Evolutionary conservation across 1,284 basidiomycete species (phyloP).

Genomic region (Cerioporus squamosus): DNA sequence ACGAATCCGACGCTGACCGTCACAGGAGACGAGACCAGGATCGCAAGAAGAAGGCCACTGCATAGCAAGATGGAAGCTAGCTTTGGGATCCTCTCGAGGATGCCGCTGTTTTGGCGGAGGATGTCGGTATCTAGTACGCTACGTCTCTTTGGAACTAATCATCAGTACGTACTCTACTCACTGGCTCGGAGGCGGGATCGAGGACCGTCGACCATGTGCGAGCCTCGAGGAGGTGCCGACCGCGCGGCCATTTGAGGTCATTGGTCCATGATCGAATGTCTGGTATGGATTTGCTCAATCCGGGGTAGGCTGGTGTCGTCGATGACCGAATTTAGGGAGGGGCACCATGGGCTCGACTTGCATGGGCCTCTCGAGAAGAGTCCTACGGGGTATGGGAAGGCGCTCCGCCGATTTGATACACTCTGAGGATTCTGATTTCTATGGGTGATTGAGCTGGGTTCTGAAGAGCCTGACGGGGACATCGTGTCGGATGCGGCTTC

Average conservation of each 20-base stretch:
- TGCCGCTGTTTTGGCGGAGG: slow-evolving; percentile 2
- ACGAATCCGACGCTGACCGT: slow-evolving; percentile 20
- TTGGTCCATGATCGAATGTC: slow-evolving; percentile 5
- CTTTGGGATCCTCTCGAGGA: slow-evolving; percentile 7
- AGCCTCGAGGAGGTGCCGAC: slow-evolving; percentile 16
- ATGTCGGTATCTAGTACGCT: slow-evolving; percentile 21
- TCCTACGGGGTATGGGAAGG: slow-evolving; percentile 2
- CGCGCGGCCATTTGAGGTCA: slow-evolving; percentile 9
- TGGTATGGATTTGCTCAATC: slow-evolving; percentile 13
- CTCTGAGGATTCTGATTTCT: slow-evolving; percentile 22
- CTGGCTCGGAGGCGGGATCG: slow-evolving; percentile 14
- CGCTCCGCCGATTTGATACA: slow-evolving; percentile 21
- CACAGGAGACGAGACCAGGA: slow-evolving; percentile 28
- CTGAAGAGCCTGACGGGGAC: slow-evolving; percentile 9
- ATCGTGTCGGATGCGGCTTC: slow-evolving; percentile 14
- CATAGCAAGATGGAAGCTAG: slow-evolving; percentile 19
- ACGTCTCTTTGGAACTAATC: slow-evolving; percentile 23
- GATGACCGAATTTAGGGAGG: slow-evolving; percentile 6
- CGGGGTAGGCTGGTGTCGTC: slow-evolving; percentile 2
- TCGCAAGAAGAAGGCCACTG: slow-evolving; percentile 30
- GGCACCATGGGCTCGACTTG: slow-evolving; percentile 9
- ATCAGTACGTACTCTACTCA: slow-evolving; percentile 21
- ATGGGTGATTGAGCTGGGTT: slow-evolving; percentile 4
- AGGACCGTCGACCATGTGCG: slow-evolving; percentile 14
- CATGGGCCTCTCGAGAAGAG: slow-evolving; percentile 2